Evolutionary conservation across 768 basidiomycete genomes (phyloP), one percentile per base, ranked within the genome.

Genomic region (Trametes cinnabarina): DNA sequence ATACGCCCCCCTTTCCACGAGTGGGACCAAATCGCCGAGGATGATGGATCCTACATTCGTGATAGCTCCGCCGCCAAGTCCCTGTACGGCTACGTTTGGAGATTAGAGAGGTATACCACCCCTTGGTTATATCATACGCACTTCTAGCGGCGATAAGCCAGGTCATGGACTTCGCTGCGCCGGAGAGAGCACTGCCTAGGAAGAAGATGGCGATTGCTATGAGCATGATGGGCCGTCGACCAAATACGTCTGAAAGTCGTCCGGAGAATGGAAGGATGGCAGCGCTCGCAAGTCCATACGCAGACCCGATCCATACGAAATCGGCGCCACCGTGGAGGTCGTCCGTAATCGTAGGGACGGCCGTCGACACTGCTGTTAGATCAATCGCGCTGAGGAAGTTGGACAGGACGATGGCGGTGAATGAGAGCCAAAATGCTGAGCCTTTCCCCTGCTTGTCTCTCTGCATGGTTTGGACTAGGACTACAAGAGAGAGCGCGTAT

Each of bases 151-250:
- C 75, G 51, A 80, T 77, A 1, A 77, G 57, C 74, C 73, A 73
- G 8, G 61, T 55, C 74, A 79, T 77, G 46, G 47, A 73, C 40
- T 73, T 65, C 0, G 77, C 74, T 0, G 74, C 66, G 1, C 76
- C 79, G 8, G 69, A 68, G 1, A 80, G 25, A 0, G 75, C 77
- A 17, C 72, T 73, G 0, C 79, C 79, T n/a, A 77, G 12, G 1
- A 75, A 72, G 55, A 77, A 77, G 26, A 73, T 56, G 0, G 63
- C 37, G 8, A 76, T 57, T 6, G 66, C 63, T 1, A 57, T 58
- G 10, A 76, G 55, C 48, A 75, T 61, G 28, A 70, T 60, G 4
- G 72, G 71, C 8, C 66, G 65, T 1, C 76, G 64, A 0, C 76
- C 76, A 50, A 77, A 73, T 0, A 50, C 25, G 56, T 67, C 55